These are phyloP conservation scores for Zhuliangozyma blackwelliae DNA, from an alignment of 1,139 yeast genomes.

Conservation along the genomic window DNA sequence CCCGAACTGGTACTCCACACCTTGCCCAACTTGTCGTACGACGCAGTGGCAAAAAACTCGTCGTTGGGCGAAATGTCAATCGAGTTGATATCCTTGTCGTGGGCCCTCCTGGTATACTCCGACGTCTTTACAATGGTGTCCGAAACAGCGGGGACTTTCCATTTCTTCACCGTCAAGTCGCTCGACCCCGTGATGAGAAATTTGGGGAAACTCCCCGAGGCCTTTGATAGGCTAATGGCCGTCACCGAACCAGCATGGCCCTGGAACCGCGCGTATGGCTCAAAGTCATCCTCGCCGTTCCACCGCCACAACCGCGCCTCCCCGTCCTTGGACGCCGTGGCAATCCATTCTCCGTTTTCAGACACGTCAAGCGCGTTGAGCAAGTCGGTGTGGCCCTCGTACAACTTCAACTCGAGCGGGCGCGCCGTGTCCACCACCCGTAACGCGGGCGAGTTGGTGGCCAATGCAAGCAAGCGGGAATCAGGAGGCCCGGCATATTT, in stretches of 20 bases:
- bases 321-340: conserved; percentile 89
- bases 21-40: conserved; percentile 91
- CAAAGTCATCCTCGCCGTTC: conserved; percentile 41
- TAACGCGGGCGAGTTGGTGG: conserved; percentile 92
- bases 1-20: conserved; percentile 83
- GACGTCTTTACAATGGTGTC: conserved; percentile 46
- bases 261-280: conserved; percentile 55
- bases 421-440: conserved; percentile 58
- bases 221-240: conserved; percentile 71
- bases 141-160: conserved; percentile 58
- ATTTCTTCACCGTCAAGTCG: conserved; percentile 86
- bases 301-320: conserved; percentile 81
- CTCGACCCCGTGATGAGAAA: conserved; percentile 82
- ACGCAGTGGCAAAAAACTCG: conserved; percentile 83
- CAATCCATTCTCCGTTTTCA: conserved; percentile 80
- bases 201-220: conserved; percentile 50
- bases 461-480: conserved; percentile 60
- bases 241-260: conserved; percentile 91
- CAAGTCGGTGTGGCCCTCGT: conserved; percentile 82
- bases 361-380: conserved; percentile 77
- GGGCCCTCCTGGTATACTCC: conserved; percentile 89
- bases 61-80: conserved; percentile 88
- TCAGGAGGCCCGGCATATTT: conserved; percentile 72
- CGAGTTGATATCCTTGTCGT: conserved; percentile 91
- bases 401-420: conserved; percentile 60